These are phyloP conservation scores for Decorospora gaudefroyi DNA, from an alignment of 2,329 filamentous ascomycete genomes.

Conservation along the genomic window DNA sequence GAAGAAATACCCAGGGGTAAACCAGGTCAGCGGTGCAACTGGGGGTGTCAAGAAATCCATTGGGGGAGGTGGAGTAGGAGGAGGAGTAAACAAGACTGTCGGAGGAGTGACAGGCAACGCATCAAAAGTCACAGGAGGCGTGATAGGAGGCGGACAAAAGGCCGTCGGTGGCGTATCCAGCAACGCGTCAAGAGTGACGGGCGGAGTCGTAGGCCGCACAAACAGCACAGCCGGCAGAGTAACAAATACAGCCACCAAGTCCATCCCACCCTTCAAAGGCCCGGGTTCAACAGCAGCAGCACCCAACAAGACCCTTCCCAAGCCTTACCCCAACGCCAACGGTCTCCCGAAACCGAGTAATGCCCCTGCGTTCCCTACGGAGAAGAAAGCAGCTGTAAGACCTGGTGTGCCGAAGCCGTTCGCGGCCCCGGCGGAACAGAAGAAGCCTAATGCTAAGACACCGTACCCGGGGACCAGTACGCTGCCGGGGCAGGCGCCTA, in stretches of 20 bases:
- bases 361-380: slow-evolving; percentile 16
- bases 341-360: slow-evolving; percentile 25
- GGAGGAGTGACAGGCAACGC: slow-evolving; percentile 10
- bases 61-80: slow-evolving; percentile 18
- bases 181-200: slow-evolving; percentile 12
- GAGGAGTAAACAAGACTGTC: slow-evolving; percentile 15
- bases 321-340: slow-evolving; percentile 10
- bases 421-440: slow-evolving; percentile 19
- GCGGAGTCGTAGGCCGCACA: slow-evolving; percentile 12
- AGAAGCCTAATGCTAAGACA: slow-evolving; percentile 22
- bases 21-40: slow-evolving; percentile 18
- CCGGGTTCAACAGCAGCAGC: slow-evolving; percentile 1
- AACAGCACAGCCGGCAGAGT: slow-evolving; percentile 16
- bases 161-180: slow-evolving; percentile 11
- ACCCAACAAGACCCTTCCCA: slow-evolving; percentile 17
- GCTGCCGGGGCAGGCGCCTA: slow-evolving; percentile 32
- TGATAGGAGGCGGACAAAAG: slow-evolving; percentile 20
- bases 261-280: slow-evolving; percentile 14
- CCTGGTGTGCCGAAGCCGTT: slow-evolving; percentile 37
- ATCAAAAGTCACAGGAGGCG: slow-evolving; percentile 13
- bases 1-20: slow-evolving; percentile 37
- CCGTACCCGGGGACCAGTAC: slow-evolving; percentile 42
- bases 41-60: slow-evolving; percentile 30
- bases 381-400: slow-evolving; percentile 37
- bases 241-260: slow-evolving; percentile 8